phyloP scores from a whole-genome alignment of 2,329 filamentous ascomycete species.

The Alternaria ventricosa region DNA sequence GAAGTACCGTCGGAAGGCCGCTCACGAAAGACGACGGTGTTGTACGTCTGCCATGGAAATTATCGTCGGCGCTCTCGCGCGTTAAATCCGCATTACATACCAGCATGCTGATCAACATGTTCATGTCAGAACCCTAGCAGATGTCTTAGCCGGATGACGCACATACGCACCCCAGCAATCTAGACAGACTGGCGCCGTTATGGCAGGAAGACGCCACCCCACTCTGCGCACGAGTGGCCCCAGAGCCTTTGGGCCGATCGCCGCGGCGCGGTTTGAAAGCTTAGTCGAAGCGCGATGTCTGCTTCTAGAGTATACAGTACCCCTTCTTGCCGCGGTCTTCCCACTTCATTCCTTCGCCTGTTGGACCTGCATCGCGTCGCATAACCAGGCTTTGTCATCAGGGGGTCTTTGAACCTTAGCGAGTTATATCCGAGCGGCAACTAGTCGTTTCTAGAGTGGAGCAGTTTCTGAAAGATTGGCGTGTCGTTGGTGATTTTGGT shows the following conservation, averaged over 20 bases:
- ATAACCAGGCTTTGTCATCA: slow-evolving; percentile 12
- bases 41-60: not conserved
- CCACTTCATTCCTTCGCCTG: not conserved
- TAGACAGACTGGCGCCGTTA: slow-evolving; percentile 1
- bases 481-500: not conserved
- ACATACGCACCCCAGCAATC: not conserved
- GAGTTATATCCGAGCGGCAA: slow-evolving; percentile 21
- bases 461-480: slow-evolving; percentile 4
- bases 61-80: too few species aligned
- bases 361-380: not conserved
- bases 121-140: not conserved
- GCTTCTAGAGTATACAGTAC: not conserved
- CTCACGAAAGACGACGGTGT: not conserved
- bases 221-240: slow-evolving; percentile 2
- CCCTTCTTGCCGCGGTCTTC: not conserved
- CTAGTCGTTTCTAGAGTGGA: not conserved
- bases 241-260: not conserved
- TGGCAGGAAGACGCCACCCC: slow-evolving; percentile 5
- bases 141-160: slow-evolving; percentile 12
- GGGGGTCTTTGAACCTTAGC: slow-evolving; percentile 3
- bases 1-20: not conserved
- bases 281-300: not conserved
- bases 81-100: not conserved
- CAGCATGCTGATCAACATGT: not conserved
- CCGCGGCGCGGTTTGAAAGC: not conserved